Evolutionary conservation across 148 eudicot genomes (phyloP), one percentile per base, ranked within the genome.

Genomic region (Fallopia convolvulus): DNA sequence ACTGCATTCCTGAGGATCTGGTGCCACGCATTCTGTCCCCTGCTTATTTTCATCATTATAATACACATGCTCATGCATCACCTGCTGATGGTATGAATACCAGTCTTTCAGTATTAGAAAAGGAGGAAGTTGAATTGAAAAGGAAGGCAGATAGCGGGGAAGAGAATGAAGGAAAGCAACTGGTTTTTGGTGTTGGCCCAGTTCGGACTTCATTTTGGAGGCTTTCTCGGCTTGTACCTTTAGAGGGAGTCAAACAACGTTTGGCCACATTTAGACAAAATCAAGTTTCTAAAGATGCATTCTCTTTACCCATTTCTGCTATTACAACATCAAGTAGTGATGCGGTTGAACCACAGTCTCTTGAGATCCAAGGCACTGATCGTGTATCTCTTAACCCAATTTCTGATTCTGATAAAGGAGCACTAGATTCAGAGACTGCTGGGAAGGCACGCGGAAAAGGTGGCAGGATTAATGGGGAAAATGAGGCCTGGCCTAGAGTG

Each of bases 31-130:
- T 95, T 77, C 74, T 95, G 26, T 95, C 99, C 72, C 99, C 99
- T 44, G 99, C 99, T 72, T 95, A 95, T 82, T 95, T 95, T 85
- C 97, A 95, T 89, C 99, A 95, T 74, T 95, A 95, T 78, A 95
- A 87, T 88, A 81, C 90, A 55, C 93, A 91, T 36, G 41, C 77
- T 75, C 71, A 65, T 23, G 26, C 77, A 33, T 48, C 52, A 12
- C 75, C 84, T 52, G 78, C 80, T 82, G 82, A 83, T 83, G 72
- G 70, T 60, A 84, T 76, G 73, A 81, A 74, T 74, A 76, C 86
- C 53, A 56, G 80, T 78, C 75, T 78, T 3, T 83, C 82, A 50
- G 78, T 74, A 53, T 52, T 82, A 47, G 83, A 72, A 80, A 74
- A 77, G 52, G 83, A 78, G 71, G 85, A 83, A 78, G 78, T 41